These are phyloP conservation scores for Lumnitzera racemosa DNA, from an alignment of 345 rosid genomes.

Conservation along the genomic window DNA sequence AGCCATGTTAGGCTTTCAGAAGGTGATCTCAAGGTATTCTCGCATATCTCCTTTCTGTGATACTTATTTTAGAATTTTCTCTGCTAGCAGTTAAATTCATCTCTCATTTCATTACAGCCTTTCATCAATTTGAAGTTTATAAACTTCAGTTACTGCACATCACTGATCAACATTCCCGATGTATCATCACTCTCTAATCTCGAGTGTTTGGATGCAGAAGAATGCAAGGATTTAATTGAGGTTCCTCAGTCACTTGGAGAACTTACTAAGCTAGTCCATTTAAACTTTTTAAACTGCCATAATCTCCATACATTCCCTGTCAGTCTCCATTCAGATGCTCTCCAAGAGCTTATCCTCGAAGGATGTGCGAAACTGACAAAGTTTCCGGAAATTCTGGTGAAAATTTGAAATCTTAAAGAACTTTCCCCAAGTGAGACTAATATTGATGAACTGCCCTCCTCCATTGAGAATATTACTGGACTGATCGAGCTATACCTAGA, in stretches of 20 bases:
- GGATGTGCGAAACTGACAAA: conserved; percentile 7
- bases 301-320: conserved; percentile 3
- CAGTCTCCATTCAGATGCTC: not conserved
- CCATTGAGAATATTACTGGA: not conserved
- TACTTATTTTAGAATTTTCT: too few species aligned
- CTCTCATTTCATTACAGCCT: not conserved
- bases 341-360: not conserved
- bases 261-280: not conserved
- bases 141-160: not conserved
- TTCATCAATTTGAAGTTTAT: not conserved
- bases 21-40: conserved; percentile 1
- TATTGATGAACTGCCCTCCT: conserved; percentile 6
- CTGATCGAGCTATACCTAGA: not conserved
- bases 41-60: too few species aligned
- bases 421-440: conserved; percentile 5
- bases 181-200: conserved; percentile 5
- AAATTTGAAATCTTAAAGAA: not conserved
- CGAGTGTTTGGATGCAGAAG: conserved; percentile 3
- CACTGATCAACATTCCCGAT: not conserved
- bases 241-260: conserved; percentile 4
- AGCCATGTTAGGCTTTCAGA: conserved; percentile 1
- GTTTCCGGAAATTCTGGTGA: conserved; percentile 10
- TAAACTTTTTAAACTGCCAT: conserved; percentile 8
- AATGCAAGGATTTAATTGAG: conserved; percentile 4
- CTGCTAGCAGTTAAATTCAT: not conserved